Conservation (phyloP, 2,329 filamentous ascomycete species). For the Aspergillus sp. region DNA sequence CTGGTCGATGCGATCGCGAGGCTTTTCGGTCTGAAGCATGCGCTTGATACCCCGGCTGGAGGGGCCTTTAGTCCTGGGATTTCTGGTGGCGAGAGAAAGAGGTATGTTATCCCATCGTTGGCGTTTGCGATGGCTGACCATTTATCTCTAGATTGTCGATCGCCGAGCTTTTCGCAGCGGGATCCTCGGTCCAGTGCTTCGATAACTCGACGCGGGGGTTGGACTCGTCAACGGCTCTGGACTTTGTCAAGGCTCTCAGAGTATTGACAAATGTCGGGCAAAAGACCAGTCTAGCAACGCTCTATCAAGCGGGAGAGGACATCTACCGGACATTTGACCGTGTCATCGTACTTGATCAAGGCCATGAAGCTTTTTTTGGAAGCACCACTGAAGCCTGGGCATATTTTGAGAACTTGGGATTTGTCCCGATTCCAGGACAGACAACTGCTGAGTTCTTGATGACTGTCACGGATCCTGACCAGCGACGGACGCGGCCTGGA, state of each 20-base stretch:
- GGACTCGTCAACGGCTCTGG: slow-evolving; percentile 64
- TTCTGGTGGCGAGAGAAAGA: slow-evolving; percentile 69
- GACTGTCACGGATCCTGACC: slow-evolving; percentile 61
- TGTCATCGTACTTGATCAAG: slow-evolving; percentile 66
- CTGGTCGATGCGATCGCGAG: slow-evolving; percentile 5
- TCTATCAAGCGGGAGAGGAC: slow-evolving; percentile 30
- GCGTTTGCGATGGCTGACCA: neutral
- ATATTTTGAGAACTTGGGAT: slow-evolving; percentile 68
- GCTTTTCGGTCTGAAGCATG: slow-evolving; percentile 2
- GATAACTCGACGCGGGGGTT: slow-evolving; percentile 67
- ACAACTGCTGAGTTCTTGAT: slow-evolving; percentile 69
- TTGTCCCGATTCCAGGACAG: slow-evolving; percentile 62
- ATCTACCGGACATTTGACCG: slow-evolving; percentile 72
- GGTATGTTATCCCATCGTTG: neutral
- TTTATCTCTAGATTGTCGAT: slow-evolving; percentile 58
- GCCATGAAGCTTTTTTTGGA: slow-evolving; percentile 67
- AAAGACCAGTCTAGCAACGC: slow-evolving; percentile 62
- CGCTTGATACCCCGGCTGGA: slow-evolving; percentile 63
- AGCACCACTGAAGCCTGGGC: slow-evolving; percentile 59
- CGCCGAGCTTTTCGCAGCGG: slow-evolving; percentile 63
- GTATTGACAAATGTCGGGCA: slow-evolving; percentile 64
- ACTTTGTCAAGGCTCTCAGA: slow-evolving; percentile 61
- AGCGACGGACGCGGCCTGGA: slow-evolving; percentile 46
- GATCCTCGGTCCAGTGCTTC: slow-evolving; percentile 65
- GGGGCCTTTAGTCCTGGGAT: slow-evolving; percentile 67